Base-by-base conservation (phyloP, 768 basidiomycete genomes). In the Candolleomyces efflorescens region DNA sequence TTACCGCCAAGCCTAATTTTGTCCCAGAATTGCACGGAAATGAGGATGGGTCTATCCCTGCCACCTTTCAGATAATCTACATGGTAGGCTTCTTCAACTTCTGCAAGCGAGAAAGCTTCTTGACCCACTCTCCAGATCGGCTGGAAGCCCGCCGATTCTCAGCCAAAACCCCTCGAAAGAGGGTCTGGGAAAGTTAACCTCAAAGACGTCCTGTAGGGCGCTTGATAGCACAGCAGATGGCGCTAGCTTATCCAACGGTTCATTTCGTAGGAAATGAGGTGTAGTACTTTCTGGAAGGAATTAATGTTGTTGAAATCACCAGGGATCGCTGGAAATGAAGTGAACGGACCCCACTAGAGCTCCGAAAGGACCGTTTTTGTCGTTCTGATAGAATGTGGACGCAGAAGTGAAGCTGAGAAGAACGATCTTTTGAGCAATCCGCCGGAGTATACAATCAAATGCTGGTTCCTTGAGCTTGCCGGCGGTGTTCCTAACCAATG, bases 21-120 rank as follows among this genome's bases (percentile, higher is more conserved):
- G 50, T 23, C 59, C 22, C 63, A 98, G 95, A 88, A 59, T 65
- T 98, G 53, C 89, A 98, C 68, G 93, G 90, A 9, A 78, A 86
- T 57, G 84, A 87, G 65, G 90, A 94, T 65, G 92, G 92, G 15
- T 80, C 81, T 12, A 78, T 98, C 37, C 91, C 95, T 2, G 97
- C 97, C 15, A 99, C 97, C 5, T 99, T 98, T 72, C 93, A 98
- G 68, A 78, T 98, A 48, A 93, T 98, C 56, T 97, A 91, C 70
- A 87, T 98, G 82, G 96, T 92, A 61, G 60, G 80, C 71, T 11
- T 26, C 46, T 26, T n/a, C 12, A 13, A 32, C 47, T 38, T 53
- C 18, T 49, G 24, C 36, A 27, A 24, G 43, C 22, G 24, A 38
- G 17, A 37, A 5, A 24, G 27, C 47, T 55, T 56, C 36, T 36